Base-by-base conservation (phyloP, 2,329 filamentous ascomycete species). In the Colletotrichum sp. region DNA sequence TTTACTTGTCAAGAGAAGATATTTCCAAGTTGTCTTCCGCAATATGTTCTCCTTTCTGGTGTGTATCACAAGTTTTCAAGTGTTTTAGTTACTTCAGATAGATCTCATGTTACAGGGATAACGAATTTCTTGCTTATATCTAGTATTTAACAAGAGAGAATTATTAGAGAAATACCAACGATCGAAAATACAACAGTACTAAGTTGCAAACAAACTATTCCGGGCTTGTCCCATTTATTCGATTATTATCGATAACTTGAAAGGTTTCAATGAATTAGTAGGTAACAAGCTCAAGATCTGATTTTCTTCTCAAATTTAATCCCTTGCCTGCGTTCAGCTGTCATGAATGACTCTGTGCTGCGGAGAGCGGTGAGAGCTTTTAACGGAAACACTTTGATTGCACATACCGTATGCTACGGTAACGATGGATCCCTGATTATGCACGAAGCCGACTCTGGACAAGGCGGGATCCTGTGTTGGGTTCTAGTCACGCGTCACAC, bases 91-190 rank as follows among this genome's bases (percentile, higher is more conserved):
- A 48, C 18, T 21, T 48, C 43, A 13, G 10, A 21, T 12, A 5
- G 1, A 48, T 21, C 10, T 12, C 0, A 48, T 2, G 43, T 13
- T 4, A 0, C 43, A 21, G 5, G 4, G 0, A 4, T 21, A n/a
- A 48, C 10, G 0, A 12, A 7, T 48, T 21, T 0, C 43, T 13
- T 48, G n/a, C 5, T 48, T n/a, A 3, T 48, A 5, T n/a, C 2
- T 21, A 16, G 16, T 3, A 43, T 43, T n/a, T 9, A 1, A 43
- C 16, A 10, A 0, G 16, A 43, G 16, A 43, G 1, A 18, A 18
- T 10, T 9, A 2, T 18, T 18, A 4, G 0, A n/a, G 38, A 43
- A 43, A 16, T 43, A 9, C 1, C 9, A n/a, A 10, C 1, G 0
- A n/a, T 43, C 38, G 18, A 43, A 2, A 10, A 2, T 13, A 48